These are phyloP conservation scores for Rhizopogon vulgaris DNA, from an alignment of 768 basidiomycete species.

Conservation along the genomic window DNA sequence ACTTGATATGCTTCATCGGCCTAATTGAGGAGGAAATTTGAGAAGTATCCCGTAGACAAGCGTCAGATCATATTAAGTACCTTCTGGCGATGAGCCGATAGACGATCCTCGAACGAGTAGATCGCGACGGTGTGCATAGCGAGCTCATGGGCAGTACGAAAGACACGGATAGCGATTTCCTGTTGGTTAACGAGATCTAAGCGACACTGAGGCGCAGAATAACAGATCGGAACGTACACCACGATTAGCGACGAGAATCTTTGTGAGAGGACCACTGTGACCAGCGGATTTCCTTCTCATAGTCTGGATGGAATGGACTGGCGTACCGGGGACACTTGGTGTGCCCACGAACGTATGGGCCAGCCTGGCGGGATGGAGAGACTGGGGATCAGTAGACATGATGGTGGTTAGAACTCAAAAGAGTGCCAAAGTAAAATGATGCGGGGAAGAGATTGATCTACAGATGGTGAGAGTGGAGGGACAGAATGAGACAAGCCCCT, in stretches of 20 bases:
- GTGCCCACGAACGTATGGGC: slow-evolving; percentile 66
- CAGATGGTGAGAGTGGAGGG: neutral
- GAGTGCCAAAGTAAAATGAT: neutral
- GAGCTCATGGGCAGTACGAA: slow-evolving; percentile 96
- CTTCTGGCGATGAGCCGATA: slow-evolving; percentile 98
- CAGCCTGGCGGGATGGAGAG: slow-evolving; percentile 67
- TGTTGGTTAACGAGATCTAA: slow-evolving; percentile 24
- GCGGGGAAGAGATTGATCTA: slow-evolving; percentile 1
- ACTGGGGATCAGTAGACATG: slow-evolving; percentile 25
- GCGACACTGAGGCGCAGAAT: slow-evolving; percentile 1
- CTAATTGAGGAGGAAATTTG: slow-evolving; percentile 32
- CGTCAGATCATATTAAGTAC: slow-evolving; percentile 30
- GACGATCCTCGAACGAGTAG: slow-evolving; percentile 94
- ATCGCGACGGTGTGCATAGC: slow-evolving; percentile 99
- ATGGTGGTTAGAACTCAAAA: slow-evolving; percentile 12
- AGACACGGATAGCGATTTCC: slow-evolving; percentile 99
- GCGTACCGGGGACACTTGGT: slow-evolving; percentile 77
- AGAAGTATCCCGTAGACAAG: slow-evolving; percentile 22
- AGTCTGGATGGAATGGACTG: slow-evolving; percentile 85
- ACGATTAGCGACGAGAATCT: slow-evolving; percentile 89
- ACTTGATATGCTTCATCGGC: slow-evolving; percentile 99
- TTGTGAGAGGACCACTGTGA: slow-evolving; percentile 84
- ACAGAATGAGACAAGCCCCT: neutral
- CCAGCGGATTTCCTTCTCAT: slow-evolving; percentile 89
- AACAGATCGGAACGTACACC: slow-evolving; percentile 52